Evolutionary conservation across 2,329 filamentous ascomycete species (phyloP).

Genomic region (Teratosphaeria viscida): DNA sequence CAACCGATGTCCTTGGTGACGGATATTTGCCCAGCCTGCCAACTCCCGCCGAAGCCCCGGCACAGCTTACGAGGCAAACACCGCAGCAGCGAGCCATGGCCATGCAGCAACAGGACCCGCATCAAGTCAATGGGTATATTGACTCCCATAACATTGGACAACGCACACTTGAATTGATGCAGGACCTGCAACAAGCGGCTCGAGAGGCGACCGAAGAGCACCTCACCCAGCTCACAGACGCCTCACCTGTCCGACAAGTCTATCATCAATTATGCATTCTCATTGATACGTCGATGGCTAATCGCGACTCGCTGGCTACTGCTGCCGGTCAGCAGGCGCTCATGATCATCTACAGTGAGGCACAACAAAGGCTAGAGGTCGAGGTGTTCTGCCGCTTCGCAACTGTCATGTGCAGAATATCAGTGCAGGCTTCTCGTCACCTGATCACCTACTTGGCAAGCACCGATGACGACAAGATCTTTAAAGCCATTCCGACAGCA

Average conservation of each 20-base stretch:
- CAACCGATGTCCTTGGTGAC: constrained; percentile 50
- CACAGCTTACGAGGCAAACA: constrained; percentile 45
- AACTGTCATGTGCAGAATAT: constrained; percentile 51
- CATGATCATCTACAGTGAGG: constrained; percentile 43
- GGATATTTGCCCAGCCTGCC: constrained; percentile 52
- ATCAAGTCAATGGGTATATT: constrained; percentile 51
- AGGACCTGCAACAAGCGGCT: constrained; percentile 46
- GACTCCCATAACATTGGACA: constrained; percentile 45
- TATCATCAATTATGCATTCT: constrained; percentile 47
- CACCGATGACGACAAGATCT: constrained; percentile 49
- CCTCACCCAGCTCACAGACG: constrained; percentile 46
- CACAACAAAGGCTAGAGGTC: constrained; percentile 46
- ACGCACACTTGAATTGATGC: constrained; percentile 43
- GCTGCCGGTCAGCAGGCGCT: constrained; percentile 40
- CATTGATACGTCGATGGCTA: constrained; percentile 40
- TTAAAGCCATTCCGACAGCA: constrained; percentile 51
- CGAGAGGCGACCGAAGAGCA: constrained; percentile 48
- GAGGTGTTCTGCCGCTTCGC: constrained; percentile 54
- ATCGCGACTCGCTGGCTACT: constrained; percentile 47
- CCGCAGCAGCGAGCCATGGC: constrained; percentile 40
- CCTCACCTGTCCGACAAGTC: constrained; percentile 45
- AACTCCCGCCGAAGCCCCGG: constrained; percentile 52
- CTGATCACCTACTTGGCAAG: constrained; percentile 41
- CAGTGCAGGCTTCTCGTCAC: constrained; percentile 45
- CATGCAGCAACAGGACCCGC: constrained; percentile 25